Evolutionary conservation across 257 asterid genomes (phyloP), one percentile per base, ranked within the genome.

Genomic region (Thymus mandschuricus): DNA sequence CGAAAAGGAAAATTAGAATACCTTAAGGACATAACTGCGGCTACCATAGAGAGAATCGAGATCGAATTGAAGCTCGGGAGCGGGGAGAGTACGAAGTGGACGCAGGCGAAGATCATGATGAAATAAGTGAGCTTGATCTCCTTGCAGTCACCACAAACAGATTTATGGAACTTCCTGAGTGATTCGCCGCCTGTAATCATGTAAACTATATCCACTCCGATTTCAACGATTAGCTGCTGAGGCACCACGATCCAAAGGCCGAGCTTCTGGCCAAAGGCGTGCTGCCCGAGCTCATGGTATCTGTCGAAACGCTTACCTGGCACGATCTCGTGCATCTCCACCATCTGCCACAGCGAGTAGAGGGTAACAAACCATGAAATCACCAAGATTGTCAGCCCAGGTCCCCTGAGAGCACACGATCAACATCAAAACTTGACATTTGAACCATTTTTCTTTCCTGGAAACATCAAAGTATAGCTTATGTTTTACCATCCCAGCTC

Each of bases 161-260:
- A 66, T 0, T 48, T 0, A 12, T 77, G 77, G 48, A 81, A 74
- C 12, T 74, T 54, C 46, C 3, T 5, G 10, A 81, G 70, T 0
- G 85, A 74, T n/a, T 74, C 49, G 0, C 82, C 85, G 33, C 82
- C 82, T 8, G 75, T 66, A 9, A 81, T 68, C 82, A 81, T 77
- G 82, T 77, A 81, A 6, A 81, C 80, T 3, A 77, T 81, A 74
- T 81, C 76, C 21, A 77, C 76, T 9, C 80, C 85, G 41, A 74
- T 78, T 43, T 74, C 76, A 1, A 81, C 81, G 9, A 76, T 34
- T 0, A 80, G 76, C 63, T 80, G 81, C 28, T 59, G 77, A 27
- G 85, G 82, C 65, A 81, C 77, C 1, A 81, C 78, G 48, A 81
- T 77, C 82, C 82, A 74, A 38, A 77, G 29, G n/a, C 81, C 81